Base-by-base conservation (phyloP, 2,329 filamentous ascomycete species). In the Cylindrodendrum hubeiense region DNA sequence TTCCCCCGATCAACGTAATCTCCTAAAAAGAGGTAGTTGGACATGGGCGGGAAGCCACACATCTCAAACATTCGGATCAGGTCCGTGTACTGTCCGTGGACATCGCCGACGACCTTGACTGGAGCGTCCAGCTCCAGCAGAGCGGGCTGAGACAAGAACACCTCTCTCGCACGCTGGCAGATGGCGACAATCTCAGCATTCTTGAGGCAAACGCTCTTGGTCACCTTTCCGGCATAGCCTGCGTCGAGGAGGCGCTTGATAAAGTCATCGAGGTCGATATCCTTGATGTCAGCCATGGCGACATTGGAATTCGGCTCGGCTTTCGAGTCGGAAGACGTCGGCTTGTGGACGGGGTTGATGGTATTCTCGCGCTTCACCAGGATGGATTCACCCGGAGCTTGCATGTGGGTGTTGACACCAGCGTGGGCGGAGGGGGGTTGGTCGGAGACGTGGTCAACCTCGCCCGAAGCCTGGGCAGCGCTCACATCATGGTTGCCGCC, bases 1-100 rank as follows among this genome's bases (percentile, higher is more conserved):
- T 99, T 98, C 85, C 96, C 96, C 85, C 96, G 91, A 81, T 99
- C 96, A 76, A 99, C 96, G 78, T 99, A 99, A 80, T 99, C 96
- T 73, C 96, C 96, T 53, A 99, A 92, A 88, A 99, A 99, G 75
- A 99, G 93, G 84, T 98, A 99, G 87, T 99, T 99, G 78, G 96
- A 95, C 84, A 98, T 94, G 19, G 96, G 96, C 63, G 96, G 96
- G 84, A 99, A 98, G 70, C 96, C 96, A 75, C 96, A 95, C 79
- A 98, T 98, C 84, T 99, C 96, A 83, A 99, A 99, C 67, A 99
- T 88, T 78, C 96, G 94, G 73, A 99, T 88, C 67, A 99, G 89
- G 82, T 99, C 96, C 82, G 98, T 98, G 85, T 99, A 99, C 85
- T 99, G 96, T 73, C 96, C 96, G 82, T 98, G 96, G 75, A 99